Evolutionary conservation across 177 flowering plant species (phyloP).

Genomic region (Telopea speciosissima): DNA sequence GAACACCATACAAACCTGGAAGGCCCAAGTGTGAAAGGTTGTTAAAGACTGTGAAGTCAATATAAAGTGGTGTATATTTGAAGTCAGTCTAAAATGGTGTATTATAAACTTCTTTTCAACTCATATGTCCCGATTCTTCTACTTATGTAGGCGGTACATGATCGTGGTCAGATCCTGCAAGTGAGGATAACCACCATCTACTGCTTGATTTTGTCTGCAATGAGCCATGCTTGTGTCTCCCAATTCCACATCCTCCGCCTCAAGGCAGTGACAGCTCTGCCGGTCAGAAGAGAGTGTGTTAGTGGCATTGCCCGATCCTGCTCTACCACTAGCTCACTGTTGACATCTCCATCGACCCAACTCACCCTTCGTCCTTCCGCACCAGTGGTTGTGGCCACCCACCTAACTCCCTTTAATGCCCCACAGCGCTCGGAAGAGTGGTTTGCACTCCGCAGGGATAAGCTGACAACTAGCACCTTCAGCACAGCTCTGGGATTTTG

Average conservation of each 20-base stretch:
- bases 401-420: conserved; percentile 33
- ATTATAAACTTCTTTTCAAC: not conserved
- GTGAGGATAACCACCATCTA: conserved; percentile 2
- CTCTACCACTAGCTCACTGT: conserved; percentile 25
- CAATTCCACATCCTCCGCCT: conserved; percentile 22
- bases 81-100: not conserved
- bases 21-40: not conserved
- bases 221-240: conserved; percentile 38
- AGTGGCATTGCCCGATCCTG: conserved; percentile 17
- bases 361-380: conserved; percentile 24
- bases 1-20: not conserved
- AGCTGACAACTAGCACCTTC: conserved; percentile 90
- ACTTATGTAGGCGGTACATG: not conserved
- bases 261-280: conserved; percentile 15
- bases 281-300: conserved; percentile 13
- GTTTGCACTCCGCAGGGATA: conserved; percentile 87
- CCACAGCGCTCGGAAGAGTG: conserved; percentile 91
- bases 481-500: conserved; percentile 93
- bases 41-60: not conserved
- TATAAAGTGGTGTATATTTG: not conserved
- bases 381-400: conserved; percentile 27
- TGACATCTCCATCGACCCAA: conserved; percentile 18
- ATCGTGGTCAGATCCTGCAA: conserved; percentile 13
- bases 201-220: conserved; percentile 18
- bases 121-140: not conserved